Evolutionary conservation across 768 basidiomycete genomes (phyloP).

Genomic region (Trametes maxima): DNA sequence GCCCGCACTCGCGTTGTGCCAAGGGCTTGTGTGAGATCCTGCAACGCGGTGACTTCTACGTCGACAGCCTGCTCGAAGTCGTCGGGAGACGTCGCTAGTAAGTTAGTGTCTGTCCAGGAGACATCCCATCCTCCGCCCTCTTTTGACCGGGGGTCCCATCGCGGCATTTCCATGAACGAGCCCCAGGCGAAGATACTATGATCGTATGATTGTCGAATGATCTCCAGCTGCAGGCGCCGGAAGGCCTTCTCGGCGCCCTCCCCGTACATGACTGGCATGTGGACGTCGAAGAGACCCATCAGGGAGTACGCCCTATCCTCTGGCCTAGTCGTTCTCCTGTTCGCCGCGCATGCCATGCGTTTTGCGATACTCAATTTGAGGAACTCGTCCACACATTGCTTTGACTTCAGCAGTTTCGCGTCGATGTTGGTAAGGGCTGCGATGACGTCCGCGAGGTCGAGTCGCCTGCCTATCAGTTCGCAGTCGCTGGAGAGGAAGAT

Average conservation of each 20-base stretch:
- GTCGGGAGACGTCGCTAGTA: no score
- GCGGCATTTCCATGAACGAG: background rate
- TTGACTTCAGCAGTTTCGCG: background rate
- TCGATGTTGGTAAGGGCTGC: background rate
- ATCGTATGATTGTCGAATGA: background rate
- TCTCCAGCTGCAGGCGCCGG: background rate
- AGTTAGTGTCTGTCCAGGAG: no score
- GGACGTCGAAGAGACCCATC: constrained; percentile 11
- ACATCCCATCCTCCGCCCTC: no score
- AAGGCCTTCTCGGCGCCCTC: background rate
- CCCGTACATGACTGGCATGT: constrained; percentile 8
- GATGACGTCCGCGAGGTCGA: background rate
- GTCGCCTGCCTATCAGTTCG: background rate
- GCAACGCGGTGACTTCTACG: no score
- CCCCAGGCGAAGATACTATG: background rate
- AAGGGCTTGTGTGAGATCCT: no score
- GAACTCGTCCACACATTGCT: background rate
- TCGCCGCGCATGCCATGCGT: constrained; percentile 8
- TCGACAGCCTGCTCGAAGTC: no score
- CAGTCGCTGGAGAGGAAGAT: constrained; percentile 12
- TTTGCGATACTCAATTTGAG: background rate
- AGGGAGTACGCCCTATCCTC: constrained; percentile 16
- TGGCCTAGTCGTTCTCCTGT: background rate
- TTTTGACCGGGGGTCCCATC: no score
- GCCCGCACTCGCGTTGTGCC: no score